A percentile compares a stretch with the other conserved stretches of the same genome.
Evolutionary conservation across 257 asterid species (phyloP).

Genomic region (Plantago elongata): DNA sequence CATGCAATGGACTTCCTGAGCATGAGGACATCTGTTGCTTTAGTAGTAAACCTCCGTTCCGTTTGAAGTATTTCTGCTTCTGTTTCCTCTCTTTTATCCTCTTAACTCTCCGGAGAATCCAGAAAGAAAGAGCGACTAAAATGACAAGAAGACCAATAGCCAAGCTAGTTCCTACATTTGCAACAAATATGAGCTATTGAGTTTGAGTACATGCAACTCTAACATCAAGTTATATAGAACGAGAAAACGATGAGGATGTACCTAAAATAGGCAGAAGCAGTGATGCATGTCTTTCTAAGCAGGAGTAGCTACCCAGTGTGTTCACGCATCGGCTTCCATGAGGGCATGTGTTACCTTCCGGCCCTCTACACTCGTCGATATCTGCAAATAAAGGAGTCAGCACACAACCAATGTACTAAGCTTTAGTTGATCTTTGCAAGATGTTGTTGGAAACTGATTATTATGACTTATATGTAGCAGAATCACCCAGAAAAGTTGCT

Average conservation of each 20-base stretch:
- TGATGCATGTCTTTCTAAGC: conserved; percentile 12
- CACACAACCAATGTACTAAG: too few relatives aligned
- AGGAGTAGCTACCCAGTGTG: conserved; percentile 29
- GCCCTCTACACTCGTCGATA: conserved; percentile 25
- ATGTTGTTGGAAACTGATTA: too few relatives aligned
- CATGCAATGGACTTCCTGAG: conserved; percentile 14
- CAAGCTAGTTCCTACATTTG: conserved; percentile 15
- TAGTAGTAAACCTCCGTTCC: conserved; percentile 35
- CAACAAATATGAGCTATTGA: conserved; percentile 2
- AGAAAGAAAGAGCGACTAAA: conserved; percentile 8
- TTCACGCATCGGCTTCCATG: conserved; percentile 19
- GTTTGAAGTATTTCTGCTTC: conserved; percentile 29
- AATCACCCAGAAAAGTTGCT: too few relatives aligned
- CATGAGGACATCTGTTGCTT: conserved; percentile 23
- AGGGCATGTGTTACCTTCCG: conserved; percentile 18
- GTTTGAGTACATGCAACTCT: too few relatives aligned
- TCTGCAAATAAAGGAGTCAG: conserved; percentile 13
- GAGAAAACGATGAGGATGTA: conserved; percentile 1
- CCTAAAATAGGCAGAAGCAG: conserved; percentile 18
- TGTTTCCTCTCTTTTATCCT: conserved; percentile 16
- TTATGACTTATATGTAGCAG: too few relatives aligned
- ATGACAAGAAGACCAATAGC: conserved; percentile 13
- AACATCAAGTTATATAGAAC: not conserved
- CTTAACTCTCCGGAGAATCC: conserved; percentile 15
- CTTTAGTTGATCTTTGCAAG: too few relatives aligned